Evolutionary conservation across 176 grass and related monocot genomes (phyloP).

Genomic region (Panicum miliaceum): DNA sequence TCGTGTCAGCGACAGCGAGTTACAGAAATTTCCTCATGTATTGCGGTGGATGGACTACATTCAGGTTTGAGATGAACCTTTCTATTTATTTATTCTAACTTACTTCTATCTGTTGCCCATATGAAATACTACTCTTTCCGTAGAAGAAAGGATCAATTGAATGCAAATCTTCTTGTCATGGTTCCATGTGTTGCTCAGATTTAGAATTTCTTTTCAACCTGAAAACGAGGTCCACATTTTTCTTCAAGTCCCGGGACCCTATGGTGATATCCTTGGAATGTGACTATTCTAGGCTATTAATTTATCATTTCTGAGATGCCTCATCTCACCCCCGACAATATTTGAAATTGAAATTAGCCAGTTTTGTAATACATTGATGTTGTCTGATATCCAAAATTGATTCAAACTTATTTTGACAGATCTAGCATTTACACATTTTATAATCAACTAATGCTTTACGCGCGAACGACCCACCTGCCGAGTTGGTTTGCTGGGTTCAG

Average conservation of each 20-base stretch:
- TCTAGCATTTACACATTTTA: neutral
- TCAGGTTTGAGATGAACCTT: conserved; percentile 62
- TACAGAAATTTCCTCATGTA: conserved; percentile 71
- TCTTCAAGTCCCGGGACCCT: neutral
- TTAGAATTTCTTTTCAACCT: neutral
- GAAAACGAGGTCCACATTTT: conserved; percentile 4
- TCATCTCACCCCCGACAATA: neutral
- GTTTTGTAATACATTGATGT: neutral
- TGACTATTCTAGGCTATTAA: conserved; percentile 11
- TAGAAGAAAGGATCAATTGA: neutral
- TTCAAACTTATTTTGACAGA: neutral
- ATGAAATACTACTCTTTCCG: conserved; percentile 6
- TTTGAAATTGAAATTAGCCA: conserved; percentile 7
- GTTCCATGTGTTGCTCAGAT: neutral
- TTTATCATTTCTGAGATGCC: neutral
- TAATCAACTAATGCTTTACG: neutral
- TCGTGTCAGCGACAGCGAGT: conserved; percentile 47
- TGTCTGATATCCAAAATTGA: conserved; percentile 6
- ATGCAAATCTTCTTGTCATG: conserved; percentile 16
- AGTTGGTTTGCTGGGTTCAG: too few species aligned
- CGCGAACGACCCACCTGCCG: too few species aligned
- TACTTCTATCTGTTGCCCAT: conserved; percentile 20
- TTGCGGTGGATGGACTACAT: conserved; percentile 93
- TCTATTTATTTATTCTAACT: conserved; percentile 8
- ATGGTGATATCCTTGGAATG: neutral